These are phyloP conservation scores for Ammopiptanthus mongolicus DNA, from an alignment of 306 rosid species.

Conservation along the genomic window DNA sequence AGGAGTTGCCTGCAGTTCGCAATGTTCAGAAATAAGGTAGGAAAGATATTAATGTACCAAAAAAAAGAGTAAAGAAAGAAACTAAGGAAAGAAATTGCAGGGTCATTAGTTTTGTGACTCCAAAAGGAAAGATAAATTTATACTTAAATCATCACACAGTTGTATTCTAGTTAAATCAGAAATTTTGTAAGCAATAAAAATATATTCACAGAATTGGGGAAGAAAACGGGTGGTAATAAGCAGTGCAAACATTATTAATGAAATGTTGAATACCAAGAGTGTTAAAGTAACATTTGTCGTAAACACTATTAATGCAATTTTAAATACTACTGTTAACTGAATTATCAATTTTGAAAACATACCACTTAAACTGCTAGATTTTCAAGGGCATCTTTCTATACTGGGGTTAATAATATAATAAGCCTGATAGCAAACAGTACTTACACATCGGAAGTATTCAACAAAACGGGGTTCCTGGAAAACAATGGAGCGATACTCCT, in stretches of 20 bases:
- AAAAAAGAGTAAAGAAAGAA: not conserved
- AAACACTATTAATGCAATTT: not conserved
- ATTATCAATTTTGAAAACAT: not conserved
- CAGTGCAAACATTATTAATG: not conserved
- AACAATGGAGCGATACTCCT: conserved; percentile 74
- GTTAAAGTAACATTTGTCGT: not conserved
- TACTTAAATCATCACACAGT: not conserved
- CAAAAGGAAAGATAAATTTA: not conserved
- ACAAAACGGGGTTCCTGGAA: conserved; percentile 83
- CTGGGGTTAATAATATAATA: not conserved
- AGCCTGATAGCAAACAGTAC: conserved; percentile 13
- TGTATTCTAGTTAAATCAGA: not conserved
- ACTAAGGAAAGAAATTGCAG: not conserved
- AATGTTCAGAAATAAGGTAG: conserved; percentile 1
- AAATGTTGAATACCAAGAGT: not conserved
- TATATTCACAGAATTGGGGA: not conserved
- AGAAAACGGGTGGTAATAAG: not conserved
- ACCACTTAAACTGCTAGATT: not conserved
- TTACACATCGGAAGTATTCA: conserved; percentile 75
- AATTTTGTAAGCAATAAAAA: not conserved
- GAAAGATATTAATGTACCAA: not conserved
- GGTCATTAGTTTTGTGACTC: not conserved
- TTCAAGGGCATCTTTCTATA: not conserved
- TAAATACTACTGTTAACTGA: not conserved
- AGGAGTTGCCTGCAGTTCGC: conserved; percentile 61